Evolutionary conservation across 73 alveolate genomes (phyloP).

Genomic region (Paramecium sexaurelia): DNA sequence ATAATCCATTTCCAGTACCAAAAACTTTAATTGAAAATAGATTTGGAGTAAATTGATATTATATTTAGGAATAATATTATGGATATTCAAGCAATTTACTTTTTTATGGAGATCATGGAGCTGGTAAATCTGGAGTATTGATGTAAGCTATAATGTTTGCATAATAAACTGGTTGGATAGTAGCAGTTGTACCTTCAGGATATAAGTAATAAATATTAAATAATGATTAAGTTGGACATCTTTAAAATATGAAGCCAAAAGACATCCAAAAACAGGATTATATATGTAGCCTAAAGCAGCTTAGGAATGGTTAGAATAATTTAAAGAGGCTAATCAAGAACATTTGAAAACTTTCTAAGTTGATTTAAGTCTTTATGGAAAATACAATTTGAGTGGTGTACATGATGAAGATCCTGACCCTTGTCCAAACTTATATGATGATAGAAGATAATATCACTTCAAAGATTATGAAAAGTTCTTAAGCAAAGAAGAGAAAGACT

Average conservation of each 20-base stretch:
- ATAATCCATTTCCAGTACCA: constrained; percentile 33
- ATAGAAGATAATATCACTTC: constrained; percentile 71
- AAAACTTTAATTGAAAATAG: background rate
- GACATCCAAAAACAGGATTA: constrained; percentile 78
- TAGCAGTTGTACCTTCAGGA: constrained; percentile 76
- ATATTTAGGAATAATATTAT: background rate
- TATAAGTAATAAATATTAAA: background rate
- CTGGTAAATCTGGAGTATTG: constrained; percentile 73
- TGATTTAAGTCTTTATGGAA: constrained; percentile 75
- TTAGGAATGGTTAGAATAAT: constrained; percentile 63
- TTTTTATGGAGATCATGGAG: constrained; percentile 66
- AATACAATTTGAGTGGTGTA: constrained; percentile 76
- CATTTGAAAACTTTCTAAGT: constrained; percentile 70
- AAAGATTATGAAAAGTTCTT: constrained; percentile 79
- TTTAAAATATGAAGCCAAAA: constrained; percentile 52
- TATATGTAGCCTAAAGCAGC: constrained; percentile 74
- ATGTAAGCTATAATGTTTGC: constrained; percentile 81
- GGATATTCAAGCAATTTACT: constrained; percentile 51
- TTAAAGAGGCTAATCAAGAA: constrained; percentile 69
- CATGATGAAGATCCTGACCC: constrained; percentile 88
- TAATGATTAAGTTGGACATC: constrained; percentile 43
- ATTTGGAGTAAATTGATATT: background rate
- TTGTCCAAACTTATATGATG: constrained; percentile 77
- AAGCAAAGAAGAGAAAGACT: constrained; percentile 72
- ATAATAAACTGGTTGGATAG: constrained; percentile 80